Evolutionary conservation across 495 filamentous ascomycete species (phyloP).

Genomic region (Lichenothelia convexa): DNA sequence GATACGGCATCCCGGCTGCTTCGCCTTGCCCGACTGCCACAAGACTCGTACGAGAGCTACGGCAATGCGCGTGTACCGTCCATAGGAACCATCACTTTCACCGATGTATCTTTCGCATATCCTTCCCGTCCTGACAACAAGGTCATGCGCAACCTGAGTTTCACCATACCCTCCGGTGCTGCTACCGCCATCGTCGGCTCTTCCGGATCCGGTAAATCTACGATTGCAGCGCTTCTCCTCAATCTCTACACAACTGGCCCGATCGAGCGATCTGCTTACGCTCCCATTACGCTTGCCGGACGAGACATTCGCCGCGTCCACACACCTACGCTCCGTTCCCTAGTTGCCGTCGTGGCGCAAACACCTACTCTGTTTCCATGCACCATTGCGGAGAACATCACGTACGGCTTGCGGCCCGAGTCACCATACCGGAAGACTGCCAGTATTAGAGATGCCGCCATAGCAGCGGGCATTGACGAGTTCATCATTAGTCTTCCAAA

Average conservation of each 20-base stretch:
- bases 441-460: constrained; percentile 40
- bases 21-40: constrained; percentile 43
- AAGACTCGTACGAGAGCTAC: constrained; percentile 43
- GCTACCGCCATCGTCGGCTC: constrained; percentile 62
- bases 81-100: constrained; percentile 44
- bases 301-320: constrained; percentile 37
- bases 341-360: constrained; percentile 64
- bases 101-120: constrained; percentile 48
- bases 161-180: constrained; percentile 39
- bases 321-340: constrained; percentile 42
- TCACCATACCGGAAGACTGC: constrained; percentile 19
- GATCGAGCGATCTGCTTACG: constrained; percentile 16
- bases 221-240: constrained; percentile 57
- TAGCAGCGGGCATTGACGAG: constrained; percentile 55
- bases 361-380: constrained; percentile 57
- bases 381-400: constrained; percentile 59
- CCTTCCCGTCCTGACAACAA: constrained; percentile 32
- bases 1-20: constrained; percentile 58
- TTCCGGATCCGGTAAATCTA: constrained; percentile 82
- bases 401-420: constrained; percentile 45
- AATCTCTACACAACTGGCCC: constrained; percentile 33
- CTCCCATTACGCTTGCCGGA: constrained; percentile 35
- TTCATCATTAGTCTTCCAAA: constrained; percentile 56
- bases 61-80: constrained; percentile 26
- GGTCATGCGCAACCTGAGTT: constrained; percentile 39